A percentile compares a stretch with the other conserved stretches of the same genome.
Conservation (phyloP, 331 rosid genomes). For the Spiraea crenata region DNA sequence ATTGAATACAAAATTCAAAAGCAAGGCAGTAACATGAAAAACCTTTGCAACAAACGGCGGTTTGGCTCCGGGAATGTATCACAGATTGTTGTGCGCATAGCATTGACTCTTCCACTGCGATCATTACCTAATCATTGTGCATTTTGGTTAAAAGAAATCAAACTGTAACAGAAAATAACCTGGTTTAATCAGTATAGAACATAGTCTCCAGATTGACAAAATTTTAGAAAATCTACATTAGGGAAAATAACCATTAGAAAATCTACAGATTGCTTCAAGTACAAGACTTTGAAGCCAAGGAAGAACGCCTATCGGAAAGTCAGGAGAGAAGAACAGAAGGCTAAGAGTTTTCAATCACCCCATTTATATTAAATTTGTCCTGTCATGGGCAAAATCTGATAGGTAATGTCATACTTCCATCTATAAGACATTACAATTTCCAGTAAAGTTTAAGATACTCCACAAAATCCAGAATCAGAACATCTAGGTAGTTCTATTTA, state of each 20-base stretch:
- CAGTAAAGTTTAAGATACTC: not conserved
- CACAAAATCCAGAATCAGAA: not conserved
- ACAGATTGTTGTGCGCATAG: constrained; percentile 81
- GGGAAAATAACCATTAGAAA: not conserved
- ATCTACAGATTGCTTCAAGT: not conserved
- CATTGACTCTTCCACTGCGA: constrained; percentile 58
- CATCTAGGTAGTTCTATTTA: not conserved
- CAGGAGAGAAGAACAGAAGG: too few relatives aligned
- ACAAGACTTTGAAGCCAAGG: not conserved
- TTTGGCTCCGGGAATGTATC: constrained; percentile 98
- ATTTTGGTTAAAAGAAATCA: constrained; percentile 21
- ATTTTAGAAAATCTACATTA: too few relatives aligned
- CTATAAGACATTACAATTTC: not conserved
- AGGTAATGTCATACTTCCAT: not conserved
- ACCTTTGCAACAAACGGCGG: constrained; percentile 91
- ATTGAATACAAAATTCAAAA: not conserved
- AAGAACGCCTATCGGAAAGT: not conserved
- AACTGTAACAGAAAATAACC: constrained; percentile 6
- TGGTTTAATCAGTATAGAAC: not conserved
- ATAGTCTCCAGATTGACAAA: not conserved
- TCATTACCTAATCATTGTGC: constrained; percentile 61
- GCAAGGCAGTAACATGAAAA: not conserved
- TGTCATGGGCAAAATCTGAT: not conserved
- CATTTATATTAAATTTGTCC: too few relatives aligned
- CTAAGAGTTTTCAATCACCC: too few relatives aligned